Base-by-base conservation (phyloP, 805 yeast species). In the Barnettozyma wickerhamii region DNA sequence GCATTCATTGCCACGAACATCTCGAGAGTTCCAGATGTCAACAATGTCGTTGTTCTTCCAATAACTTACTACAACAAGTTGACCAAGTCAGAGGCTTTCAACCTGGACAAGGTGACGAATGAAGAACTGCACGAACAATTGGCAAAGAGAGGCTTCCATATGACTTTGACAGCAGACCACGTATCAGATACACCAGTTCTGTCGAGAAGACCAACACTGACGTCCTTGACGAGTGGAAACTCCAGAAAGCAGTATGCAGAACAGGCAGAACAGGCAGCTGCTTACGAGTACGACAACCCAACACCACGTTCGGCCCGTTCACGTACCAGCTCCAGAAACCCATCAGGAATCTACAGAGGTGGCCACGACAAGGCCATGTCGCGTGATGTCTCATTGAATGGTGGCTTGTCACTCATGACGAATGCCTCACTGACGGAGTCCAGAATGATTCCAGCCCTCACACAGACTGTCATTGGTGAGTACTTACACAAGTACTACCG, bases 401-500 rank as follows among this genome's bases (percentile, higher is more conserved):
- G 68, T 31, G 66, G 63, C 9, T 41, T 65, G 6, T 65, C 65
- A 19, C 49, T 59, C 44, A 65, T 78, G 41, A 81, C 89, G 0
- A 71, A 74, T 55, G 81, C 79, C 7, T 80, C 88, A 0, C 64
- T 79, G 37, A 77, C 82, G 1, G 85, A 80, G 49, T 76, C 77
- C 35, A 78, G 80, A 32, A 85, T 85, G 74, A 80, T 84, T 50
- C 88, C 88, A 3, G 90, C 91, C 2, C 76, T 91, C 41, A 84
- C 97, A 0, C 97, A 91, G 63, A 85, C 93, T 4, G 89, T 91
- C 33, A 84, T 90, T 60, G 99, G 99, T 38, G 98, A 91, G 58
- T 86, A 79, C 49, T 67, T 90, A 43, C 81, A 73, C 74, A 91
- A 91, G 62, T 90, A 90, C 59, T 86, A 82, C 59, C 79, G 93